Conservation (phyloP, 345 rosid species). For the Salix arbutifolia region DNA sequence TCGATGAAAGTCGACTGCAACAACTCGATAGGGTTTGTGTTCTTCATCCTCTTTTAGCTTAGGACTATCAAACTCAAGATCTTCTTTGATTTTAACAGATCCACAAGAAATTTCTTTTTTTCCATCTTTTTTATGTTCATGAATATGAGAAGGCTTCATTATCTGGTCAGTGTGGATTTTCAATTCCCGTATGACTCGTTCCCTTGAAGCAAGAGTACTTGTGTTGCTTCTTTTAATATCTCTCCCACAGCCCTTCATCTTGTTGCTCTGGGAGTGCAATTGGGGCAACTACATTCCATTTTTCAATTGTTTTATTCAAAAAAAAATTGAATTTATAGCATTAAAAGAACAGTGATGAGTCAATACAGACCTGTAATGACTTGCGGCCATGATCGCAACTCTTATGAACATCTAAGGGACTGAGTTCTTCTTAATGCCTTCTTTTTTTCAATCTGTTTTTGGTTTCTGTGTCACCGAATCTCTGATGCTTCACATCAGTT, state of each 20-base stretch:
- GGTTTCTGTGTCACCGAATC: neutral
- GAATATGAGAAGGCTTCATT: slow-evolving; percentile 42
- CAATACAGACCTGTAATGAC: slow-evolving; percentile 36
- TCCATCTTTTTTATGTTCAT: neutral
- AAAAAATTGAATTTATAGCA: slow-evolving; percentile 55
- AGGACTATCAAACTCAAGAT: neutral
- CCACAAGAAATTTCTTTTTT: no score
- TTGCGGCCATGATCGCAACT: slow-evolving; percentile 18
- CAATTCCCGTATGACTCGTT: slow-evolving; percentile 79
- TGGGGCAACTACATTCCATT: slow-evolving; percentile 44
- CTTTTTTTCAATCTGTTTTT: neutral
- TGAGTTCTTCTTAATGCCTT: slow-evolving; percentile 38
- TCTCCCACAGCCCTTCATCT: neutral
- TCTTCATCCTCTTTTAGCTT: neutral
- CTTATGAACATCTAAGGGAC: slow-evolving; percentile 28
- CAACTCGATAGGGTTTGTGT: neutral
- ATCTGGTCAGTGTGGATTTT: slow-evolving; percentile 75
- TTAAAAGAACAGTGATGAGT: slow-evolving; percentile 38
- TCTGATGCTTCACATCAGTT: neutral
- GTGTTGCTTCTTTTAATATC: slow-evolving; percentile 42
- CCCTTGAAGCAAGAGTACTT: slow-evolving; percentile 71
- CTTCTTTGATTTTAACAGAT: neutral
- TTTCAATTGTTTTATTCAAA: neutral
- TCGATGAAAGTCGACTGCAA: neutral
- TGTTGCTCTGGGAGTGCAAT: slow-evolving; percentile 22